Base-by-base conservation (phyloP, 2,329 filamentous ascomycete genomes). In the Nannizziopsis arthrosporioides region DNA sequence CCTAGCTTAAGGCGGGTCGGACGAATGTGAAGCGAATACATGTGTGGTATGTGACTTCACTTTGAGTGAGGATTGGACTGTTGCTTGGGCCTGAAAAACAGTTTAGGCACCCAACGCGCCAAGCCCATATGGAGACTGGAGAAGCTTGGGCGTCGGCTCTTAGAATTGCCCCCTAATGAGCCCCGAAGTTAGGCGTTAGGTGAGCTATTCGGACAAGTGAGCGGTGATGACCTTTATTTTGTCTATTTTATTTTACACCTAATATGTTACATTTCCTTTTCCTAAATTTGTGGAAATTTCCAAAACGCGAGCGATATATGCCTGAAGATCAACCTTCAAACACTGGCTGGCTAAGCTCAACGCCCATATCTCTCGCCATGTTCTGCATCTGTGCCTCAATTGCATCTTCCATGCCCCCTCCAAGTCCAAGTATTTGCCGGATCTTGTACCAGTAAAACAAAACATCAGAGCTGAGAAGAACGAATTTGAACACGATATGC, bases 331-430 rank as follows among this genome's bases (percentile, higher is more conserved):
- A 50, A 34, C 90, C 89, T 49, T 93, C 86, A 68, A 95, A 95
- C 2, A 94, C 76, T 36, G 81, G 80, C 63, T 93, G 86, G 62
- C 94, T 84, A 55, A 96, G 68, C 65, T 96, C 89, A 2, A 96
- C 79, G 0, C 92, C 92, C 68, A 92, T 88, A 57, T 93, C 89
- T 62, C 84, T 86, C 1, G 89, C 90, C 73, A 95, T 85, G 49
- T 75, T 77, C 66, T 78, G 82, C 88, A 96, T 93, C 57, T 83
- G 77, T 60, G 77, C 76, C 71, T 96, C 92, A 53, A 96, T 81
- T 63, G 90, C 87, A 61, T 95, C 90, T 63, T 96, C 92, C 84
- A 96, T 92, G 0, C 89, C 89, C 8, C 80, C 75, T 0, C 89
- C 87, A 2, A 81, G 65, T 0, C 85, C 85, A 10, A 95, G 61